phyloP scores from a whole-genome alignment of 2,329 filamentous ascomycete genomes.

The Ophiosphaerella korrae region DNA sequence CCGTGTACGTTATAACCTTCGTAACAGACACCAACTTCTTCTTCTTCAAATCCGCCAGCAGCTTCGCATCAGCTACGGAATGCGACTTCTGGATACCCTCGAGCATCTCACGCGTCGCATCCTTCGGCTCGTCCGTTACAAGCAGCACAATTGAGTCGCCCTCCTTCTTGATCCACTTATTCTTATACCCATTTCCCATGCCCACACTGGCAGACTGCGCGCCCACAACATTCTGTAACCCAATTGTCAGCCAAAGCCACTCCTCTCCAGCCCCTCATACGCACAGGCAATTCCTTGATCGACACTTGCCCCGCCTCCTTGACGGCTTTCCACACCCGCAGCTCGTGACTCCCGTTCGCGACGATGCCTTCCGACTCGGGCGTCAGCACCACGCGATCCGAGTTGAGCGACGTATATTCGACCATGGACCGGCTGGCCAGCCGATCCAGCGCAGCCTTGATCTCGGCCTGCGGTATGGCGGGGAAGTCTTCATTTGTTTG shows the following conservation, averaged over 20 bases:
- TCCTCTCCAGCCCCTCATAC: slow-evolving; percentile 11
- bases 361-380: slow-evolving; percentile 78
- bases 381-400: slow-evolving; percentile 77
- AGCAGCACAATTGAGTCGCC: slow-evolving; percentile 59
- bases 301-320: slow-evolving; percentile 51
- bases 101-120: slow-evolving; percentile 78
- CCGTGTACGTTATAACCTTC: slow-evolving; percentile 84
- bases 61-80: slow-evolving; percentile 73
- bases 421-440: slow-evolving; percentile 86
- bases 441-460: slow-evolving; percentile 89
- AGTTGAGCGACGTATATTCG: slow-evolving; percentile 80
- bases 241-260: slow-evolving; percentile 23
- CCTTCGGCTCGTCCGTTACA: slow-evolving; percentile 73
- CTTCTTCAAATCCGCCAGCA: slow-evolving; percentile 83
- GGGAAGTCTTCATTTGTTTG: slow-evolving; percentile 59
- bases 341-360: slow-evolving; percentile 57
- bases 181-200: slow-evolving; percentile 91
- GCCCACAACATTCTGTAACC: slow-evolving; percentile 64
- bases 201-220: slow-evolving; percentile 81
- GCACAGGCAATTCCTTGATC: slow-evolving; percentile 55
- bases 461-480: slow-evolving; percentile 51
- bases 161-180: slow-evolving; percentile 69
- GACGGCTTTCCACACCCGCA: slow-evolving; percentile 57
- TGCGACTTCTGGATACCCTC: slow-evolving; percentile 72
- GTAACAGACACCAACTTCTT: slow-evolving; percentile 84